phyloP scores from a whole-genome alignment of 164 flowering plant genomes.

The Stephania japonica region DNA sequence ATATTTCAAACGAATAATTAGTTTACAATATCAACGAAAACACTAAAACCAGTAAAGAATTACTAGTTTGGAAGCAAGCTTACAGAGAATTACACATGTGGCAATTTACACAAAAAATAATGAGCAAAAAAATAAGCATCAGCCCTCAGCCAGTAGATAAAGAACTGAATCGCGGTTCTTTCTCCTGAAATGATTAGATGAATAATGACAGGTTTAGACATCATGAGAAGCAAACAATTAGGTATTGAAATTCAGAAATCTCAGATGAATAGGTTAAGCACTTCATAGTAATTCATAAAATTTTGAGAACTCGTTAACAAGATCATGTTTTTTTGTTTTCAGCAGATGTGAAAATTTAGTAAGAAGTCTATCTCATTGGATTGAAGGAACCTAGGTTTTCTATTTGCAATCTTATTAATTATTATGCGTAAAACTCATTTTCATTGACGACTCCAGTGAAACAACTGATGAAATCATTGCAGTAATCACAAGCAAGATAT shows the following conservation, averaged over 20 bases:
- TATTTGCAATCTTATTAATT: too few relatives aligned
- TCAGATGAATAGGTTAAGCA: not conserved
- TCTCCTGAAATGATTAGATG: not conserved
- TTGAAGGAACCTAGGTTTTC: too few relatives aligned
- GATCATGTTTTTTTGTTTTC: not conserved
- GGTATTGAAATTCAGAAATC: not conserved
- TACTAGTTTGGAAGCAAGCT: not conserved
- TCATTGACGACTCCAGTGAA: not conserved
- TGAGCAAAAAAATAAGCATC: not conserved
- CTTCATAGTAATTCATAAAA: not conserved
- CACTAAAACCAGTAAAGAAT: not conserved
- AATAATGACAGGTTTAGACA: not conserved
- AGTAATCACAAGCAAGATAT: not conserved
- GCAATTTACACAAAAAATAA: not conserved
- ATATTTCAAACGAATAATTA: not conserved
- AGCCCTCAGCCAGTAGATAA: not conserved
- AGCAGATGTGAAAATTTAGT: not conserved
- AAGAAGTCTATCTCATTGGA: not conserved
- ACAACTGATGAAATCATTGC: not conserved
- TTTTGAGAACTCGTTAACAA: not conserved
- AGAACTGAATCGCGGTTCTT: not conserved
- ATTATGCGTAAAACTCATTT: too few relatives aligned
- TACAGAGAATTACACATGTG: not conserved
- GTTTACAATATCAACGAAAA: not conserved
- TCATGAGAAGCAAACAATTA: not conserved